Conservation (phyloP, 2,329 filamentous ascomycete genomes). For the Fragosphaeria purpurea region DNA sequence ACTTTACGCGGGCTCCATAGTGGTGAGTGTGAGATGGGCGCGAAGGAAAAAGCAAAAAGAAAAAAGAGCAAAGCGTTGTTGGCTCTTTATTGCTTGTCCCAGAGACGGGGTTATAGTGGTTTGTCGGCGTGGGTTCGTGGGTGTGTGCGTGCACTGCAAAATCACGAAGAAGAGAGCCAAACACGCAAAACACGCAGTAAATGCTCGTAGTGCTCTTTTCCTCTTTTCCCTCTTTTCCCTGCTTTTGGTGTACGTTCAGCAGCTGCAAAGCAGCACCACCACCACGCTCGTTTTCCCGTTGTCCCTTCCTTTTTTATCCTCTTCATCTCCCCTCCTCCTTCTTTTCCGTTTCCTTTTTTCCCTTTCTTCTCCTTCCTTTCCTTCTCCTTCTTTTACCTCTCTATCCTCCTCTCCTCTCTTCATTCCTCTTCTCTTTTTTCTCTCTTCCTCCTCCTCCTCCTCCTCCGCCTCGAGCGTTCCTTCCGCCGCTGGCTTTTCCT, state of each 20-base stretch:
- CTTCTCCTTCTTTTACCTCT: background rate
- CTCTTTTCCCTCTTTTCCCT: conserved; percentile 21
- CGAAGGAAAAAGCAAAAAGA: background rate
- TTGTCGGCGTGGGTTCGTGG: background rate
- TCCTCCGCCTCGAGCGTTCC: background rate
- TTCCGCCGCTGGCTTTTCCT: background rate
- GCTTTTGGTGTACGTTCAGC: background rate
- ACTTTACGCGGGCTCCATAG: conserved; percentile 12
- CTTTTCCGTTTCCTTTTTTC: conserved; percentile 17
- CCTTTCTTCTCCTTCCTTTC: background rate
- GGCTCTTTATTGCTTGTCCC: background rate
- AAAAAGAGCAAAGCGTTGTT: no score
- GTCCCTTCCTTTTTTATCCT: conserved; percentile 19
- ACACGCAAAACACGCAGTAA: no score
- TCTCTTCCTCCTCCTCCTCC: background rate
- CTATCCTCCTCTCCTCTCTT: background rate
- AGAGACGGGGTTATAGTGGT: background rate
- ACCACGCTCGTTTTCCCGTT: background rate
- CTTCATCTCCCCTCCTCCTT: conserved; percentile 27
- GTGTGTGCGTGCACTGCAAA: background rate
- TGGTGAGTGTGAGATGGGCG: conserved; percentile 28
- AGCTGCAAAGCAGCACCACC: no score
- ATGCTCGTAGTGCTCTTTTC: conserved; percentile 15
- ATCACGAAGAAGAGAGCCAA: no score
- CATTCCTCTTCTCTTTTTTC: conserved; percentile 1